Conservation (phyloP, 805 yeast species). For the Metschnikowia reukaufii region DNA sequence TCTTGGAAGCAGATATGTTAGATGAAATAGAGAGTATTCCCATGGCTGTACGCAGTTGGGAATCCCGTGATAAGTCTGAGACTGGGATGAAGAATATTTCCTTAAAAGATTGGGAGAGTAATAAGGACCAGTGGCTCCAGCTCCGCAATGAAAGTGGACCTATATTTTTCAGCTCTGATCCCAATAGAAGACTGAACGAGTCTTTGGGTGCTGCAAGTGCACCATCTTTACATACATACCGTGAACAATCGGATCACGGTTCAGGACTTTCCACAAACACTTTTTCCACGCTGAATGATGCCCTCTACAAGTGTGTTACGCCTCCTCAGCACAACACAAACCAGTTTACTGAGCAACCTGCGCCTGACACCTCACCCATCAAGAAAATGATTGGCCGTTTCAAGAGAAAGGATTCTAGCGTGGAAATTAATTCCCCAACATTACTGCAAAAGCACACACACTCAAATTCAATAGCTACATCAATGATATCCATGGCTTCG, state of each 20-base stretch:
- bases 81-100: conserved; percentile 22
- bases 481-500: conserved; percentile 28
- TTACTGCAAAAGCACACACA: conserved; percentile 18
- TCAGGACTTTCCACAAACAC: conserved; percentile 6
- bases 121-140: conserved; percentile 26
- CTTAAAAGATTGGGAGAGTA: conserved; percentile 34
- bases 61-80: not conserved
- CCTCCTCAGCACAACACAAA: conserved; percentile 12
- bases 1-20: conserved; percentile 1
- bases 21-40: conserved; percentile 18
- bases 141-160: conserved; percentile 24
- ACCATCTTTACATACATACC: conserved; percentile 42
- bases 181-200: conserved; percentile 24
- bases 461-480: conserved; percentile 27
- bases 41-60: conserved; percentile 7
- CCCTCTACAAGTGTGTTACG: conserved; percentile 15
- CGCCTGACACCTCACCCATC: conserved; percentile 32
- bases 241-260: conserved; percentile 18
- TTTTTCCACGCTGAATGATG: conserved; percentile 14
- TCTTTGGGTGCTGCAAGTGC: conserved; percentile 32
- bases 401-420: conserved; percentile 32
- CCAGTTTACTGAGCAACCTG: conserved; percentile 1
- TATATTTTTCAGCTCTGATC: conserved; percentile 28
- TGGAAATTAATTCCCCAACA: conserved; percentile 24
- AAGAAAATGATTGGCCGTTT: conserved; percentile 24